Percentiles rank a stretch among this genome's conserved stretches.
These are phyloP conservation scores for Nannochloropsis oceanica DNA, from an alignment of 108 stramenopile species.

Conservation along the genomic window DNA sequence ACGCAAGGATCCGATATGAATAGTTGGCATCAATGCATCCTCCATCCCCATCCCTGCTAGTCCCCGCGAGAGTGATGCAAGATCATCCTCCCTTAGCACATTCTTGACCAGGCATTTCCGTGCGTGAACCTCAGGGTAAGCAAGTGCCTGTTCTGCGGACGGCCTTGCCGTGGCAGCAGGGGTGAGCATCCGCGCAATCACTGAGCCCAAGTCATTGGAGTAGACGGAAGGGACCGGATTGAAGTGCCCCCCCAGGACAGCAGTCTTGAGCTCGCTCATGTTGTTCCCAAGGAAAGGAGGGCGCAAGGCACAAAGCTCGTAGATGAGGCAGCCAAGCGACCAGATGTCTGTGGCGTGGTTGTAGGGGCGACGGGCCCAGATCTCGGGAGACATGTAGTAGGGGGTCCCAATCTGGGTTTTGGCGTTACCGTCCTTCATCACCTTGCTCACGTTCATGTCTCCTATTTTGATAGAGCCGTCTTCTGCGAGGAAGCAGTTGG, in stretches of 20 bases:
- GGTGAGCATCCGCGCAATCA: background rate
- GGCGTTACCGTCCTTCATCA: constrained; percentile 7
- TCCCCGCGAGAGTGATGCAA: background rate
- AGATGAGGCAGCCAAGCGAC: constrained; percentile 44
- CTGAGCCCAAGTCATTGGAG: background rate
- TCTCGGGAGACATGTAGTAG: constrained; percentile 54
- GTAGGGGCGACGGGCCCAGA: constrained; percentile 44
- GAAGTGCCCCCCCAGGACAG: background rate
- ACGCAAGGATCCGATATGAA: background rate
- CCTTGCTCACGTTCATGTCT: constrained; percentile 33
- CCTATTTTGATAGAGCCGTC: constrained; percentile 35
- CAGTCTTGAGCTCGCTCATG: background rate
- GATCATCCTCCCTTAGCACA: background rate
- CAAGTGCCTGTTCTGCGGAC: background rate
- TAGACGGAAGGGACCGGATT: background rate
- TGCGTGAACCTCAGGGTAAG: background rate
- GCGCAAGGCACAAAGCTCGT: constrained; percentile 38
- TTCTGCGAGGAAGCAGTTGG: constrained; percentile 30
- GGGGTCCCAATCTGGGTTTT: constrained; percentile 20
- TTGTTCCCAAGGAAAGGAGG: constrained; percentile 32
- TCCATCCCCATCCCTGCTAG: background rate
- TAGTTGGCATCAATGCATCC: background rate
- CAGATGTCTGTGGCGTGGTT: constrained; percentile 45
- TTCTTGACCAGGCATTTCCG: background rate
- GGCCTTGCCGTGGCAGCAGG: background rate